Evolutionary conservation across 345 rosid genomes (phyloP).

Genomic region (Cardamine occulta): DNA sequence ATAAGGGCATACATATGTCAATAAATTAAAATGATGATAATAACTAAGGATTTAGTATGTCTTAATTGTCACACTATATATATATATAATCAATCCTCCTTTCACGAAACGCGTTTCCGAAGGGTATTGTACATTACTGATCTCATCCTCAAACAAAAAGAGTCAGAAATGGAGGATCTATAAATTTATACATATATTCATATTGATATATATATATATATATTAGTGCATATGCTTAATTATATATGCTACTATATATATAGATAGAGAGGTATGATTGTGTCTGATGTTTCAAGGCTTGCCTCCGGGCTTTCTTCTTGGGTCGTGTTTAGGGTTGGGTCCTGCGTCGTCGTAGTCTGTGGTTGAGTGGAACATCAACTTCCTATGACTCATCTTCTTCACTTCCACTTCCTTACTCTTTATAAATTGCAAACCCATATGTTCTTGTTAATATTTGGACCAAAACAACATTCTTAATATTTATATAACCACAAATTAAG

Average conservation of each 20-base stretch:
- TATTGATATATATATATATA: not conserved
- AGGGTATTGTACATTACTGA: slow-evolving; percentile 32
- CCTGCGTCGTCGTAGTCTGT: slow-evolving; percentile 67
- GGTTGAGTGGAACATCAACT: slow-evolving; percentile 54
- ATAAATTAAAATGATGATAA: slow-evolving; percentile 21
- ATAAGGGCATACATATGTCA: slow-evolving; percentile 10
- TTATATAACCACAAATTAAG: not conserved
- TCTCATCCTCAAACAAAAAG: slow-evolving; percentile 44
- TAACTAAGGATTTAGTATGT: slow-evolving; percentile 1
- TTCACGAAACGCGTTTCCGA: slow-evolving; percentile 31
- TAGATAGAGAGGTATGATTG: not conserved
- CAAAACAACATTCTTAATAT: not conserved
- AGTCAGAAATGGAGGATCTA: slow-evolving; percentile 27
- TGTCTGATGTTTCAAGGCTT: slow-evolving; percentile 38
- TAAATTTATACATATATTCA: not conserved
- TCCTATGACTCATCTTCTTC: slow-evolving; percentile 50
- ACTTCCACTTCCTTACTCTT: slow-evolving; percentile 23
- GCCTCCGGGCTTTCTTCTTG: slow-evolving; percentile 53
- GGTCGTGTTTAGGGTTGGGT: slow-evolving; percentile 68
- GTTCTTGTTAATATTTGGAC: slow-evolving; percentile 18
- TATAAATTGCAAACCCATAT: slow-evolving; percentile 7
- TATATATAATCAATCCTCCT: slow-evolving; percentile 20
- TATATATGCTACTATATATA: slow-evolving; percentile 12
- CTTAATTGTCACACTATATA: not conserved
- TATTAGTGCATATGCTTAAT: slow-evolving; percentile 8